Evolutionary conservation across 2,329 filamentous ascomycete species (phyloP).

Genomic region (Colletotrichum abscissum): DNA sequence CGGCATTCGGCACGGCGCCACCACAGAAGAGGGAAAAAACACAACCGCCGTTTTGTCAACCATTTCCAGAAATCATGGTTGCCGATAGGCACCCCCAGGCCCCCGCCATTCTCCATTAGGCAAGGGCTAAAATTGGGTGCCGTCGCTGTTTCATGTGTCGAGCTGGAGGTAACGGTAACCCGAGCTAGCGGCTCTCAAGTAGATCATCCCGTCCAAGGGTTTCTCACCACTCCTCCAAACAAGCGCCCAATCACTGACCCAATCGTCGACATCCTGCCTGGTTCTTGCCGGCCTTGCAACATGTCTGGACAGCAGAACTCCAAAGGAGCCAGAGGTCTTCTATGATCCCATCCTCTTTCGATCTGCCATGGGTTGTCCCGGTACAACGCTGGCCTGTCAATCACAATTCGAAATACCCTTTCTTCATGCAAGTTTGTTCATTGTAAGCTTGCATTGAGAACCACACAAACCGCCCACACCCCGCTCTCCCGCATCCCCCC

Average conservation of each 20-base stretch:
- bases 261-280: neutral
- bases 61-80: neutral
- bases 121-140: constrained; percentile 12
- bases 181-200: constrained; percentile 30
- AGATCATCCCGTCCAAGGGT: constrained; percentile 13
- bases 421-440: neutral
- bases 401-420: neutral
- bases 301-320: neutral
- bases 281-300: neutral
- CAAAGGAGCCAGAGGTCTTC: neutral
- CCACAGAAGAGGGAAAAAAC: too few species aligned
- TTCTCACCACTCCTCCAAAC: neutral
- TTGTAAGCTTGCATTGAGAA: neutral
- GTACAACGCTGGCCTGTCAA: neutral
- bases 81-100: too few species aligned
- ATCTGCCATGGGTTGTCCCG: neutral
- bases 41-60: neutral
- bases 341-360: neutral
- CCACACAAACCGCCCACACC: neutral
- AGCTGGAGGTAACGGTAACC: constrained; percentile 21
- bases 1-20: neutral
- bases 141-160: constrained; percentile 32
- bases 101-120: neutral
- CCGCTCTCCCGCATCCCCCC: neutral
- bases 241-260: constrained; percentile 15